Percentiles rank a stretch among this genome's conserved stretches.
Conservation (phyloP, 2,329 filamentous ascomycete genomes). For the Aspergillus sp. region DNA sequence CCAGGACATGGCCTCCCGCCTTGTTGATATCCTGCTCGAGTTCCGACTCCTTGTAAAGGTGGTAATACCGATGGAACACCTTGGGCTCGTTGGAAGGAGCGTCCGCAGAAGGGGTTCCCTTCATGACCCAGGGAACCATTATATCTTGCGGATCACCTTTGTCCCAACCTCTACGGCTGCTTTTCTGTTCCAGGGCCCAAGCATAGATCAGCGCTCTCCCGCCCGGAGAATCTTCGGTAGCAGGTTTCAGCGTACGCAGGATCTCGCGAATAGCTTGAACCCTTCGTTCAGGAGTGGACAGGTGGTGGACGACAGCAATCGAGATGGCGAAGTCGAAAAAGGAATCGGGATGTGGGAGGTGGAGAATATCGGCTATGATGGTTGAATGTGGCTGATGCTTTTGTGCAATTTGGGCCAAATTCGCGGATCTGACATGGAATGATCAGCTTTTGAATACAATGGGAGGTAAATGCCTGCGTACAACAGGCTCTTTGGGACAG, state of each 20-base stretch:
- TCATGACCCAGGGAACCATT: conserved; percentile 92
- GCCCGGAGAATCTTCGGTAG: conserved; percentile 29
- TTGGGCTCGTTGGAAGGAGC: conserved; percentile 14
- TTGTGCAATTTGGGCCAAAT: conserved; percentile 59
- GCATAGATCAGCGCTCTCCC: conserved; percentile 82
- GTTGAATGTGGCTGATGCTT: conserved; percentile 65
- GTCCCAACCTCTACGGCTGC: conserved; percentile 85
- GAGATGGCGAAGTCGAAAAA: conserved; percentile 86
- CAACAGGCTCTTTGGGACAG: conserved; percentile 2
- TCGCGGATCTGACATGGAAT: conserved; percentile 53
- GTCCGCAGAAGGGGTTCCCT: conserved; percentile 49
- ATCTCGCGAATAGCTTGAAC: conserved; percentile 71
- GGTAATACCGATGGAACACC: conserved; percentile 83
- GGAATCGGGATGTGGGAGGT: conserved; percentile 70
- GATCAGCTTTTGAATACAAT: conserved; percentile 8
- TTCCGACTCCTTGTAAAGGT: conserved; percentile 85
- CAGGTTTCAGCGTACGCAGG: conserved; percentile 61
- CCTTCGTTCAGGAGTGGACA: conserved; percentile 75
- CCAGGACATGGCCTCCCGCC: conserved; percentile 74
- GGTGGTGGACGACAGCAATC: conserved; percentile 91
- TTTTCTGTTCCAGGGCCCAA: conserved; percentile 91
- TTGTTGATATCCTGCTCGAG: conserved; percentile 74
- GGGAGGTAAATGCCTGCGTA: conserved; percentile 4
- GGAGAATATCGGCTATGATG: conserved; percentile 77
- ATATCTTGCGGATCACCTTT: conserved; percentile 82